phyloP scores from a whole-genome alignment of 768 basidiomycete genomes.

The Xerocomellus amylosporus region DNA sequence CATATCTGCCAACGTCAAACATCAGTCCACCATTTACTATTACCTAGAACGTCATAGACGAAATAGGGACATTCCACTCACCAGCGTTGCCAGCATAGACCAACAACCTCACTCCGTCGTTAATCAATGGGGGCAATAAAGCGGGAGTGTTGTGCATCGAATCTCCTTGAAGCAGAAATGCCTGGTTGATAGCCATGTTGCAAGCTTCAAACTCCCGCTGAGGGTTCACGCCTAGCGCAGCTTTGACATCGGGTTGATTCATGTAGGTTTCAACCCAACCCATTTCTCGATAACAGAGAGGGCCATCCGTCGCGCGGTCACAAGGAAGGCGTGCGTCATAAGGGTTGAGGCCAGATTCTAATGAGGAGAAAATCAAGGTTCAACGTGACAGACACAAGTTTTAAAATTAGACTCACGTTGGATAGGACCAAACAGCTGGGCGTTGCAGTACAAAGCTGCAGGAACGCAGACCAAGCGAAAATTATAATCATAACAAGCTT shows the following conservation, averaged over 20 bases:
- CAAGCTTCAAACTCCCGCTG: constrained; percentile 63
- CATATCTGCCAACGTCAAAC: constrained; percentile 49
- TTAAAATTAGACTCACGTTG: constrained; percentile 48
- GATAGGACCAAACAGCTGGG: constrained; percentile 67
- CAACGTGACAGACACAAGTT: neutral
- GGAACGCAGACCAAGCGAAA: constrained; percentile 67
- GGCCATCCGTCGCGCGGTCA: constrained; percentile 65
- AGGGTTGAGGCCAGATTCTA: constrained; percentile 76
- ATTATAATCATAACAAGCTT: constrained; percentile 63
- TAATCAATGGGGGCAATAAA: constrained; percentile 76
- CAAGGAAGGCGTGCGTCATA: constrained; percentile 85
- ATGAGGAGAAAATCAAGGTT: neutral
- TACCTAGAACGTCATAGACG: neutral
- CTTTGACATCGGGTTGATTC: constrained; percentile 75
- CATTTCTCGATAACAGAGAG: constrained; percentile 78
- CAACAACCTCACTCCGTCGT: constrained; percentile 78
- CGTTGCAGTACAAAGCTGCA: constrained; percentile 77
- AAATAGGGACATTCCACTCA: constrained; percentile 31
- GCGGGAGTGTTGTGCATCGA: constrained; percentile 78
- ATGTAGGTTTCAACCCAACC: constrained; percentile 86
- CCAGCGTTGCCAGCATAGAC: constrained; percentile 89
- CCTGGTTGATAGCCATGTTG: constrained; percentile 77
- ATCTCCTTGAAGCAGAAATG: constrained; percentile 81
- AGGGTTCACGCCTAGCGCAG: constrained; percentile 70
- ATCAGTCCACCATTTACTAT: constrained; percentile 14